Evolutionary conservation across 805 yeast genomes (phyloP), one percentile per base, ranked within the genome.

Genomic region (Ogataea kodamae): DNA sequence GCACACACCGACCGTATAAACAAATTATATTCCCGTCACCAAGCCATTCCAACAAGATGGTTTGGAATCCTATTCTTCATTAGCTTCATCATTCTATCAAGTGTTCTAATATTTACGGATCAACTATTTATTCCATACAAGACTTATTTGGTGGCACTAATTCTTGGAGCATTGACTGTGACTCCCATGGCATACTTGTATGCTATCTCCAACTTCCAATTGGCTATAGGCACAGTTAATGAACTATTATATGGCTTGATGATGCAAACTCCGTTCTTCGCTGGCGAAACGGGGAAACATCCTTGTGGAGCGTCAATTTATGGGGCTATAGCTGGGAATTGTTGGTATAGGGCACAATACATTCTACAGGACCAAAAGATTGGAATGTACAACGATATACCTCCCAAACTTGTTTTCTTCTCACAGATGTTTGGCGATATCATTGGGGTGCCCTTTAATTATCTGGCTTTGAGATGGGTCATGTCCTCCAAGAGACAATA

Each of bases 281-380:
- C 47, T 2, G 35, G 39, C 4, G 12, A 37, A 2, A 21, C 18
- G 9, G 45, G 37, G 10, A 35, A 50, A 18, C 75, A 71, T 37
- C 76, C 76, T 1, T 72, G 65, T 3, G 69, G 74, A 5, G 75
- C 74, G 4, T 52, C 68, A 1, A 60, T 69, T 3, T 72, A 68
- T 45, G 74, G 74, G 4, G 67, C 74, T 7, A 55, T 72, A n/a
- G 70, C 76, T 1, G 77, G 76, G 1, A 68, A 72, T 46, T 72
- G 74, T 2, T 69, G 74, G 74, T 69, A 69, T 39, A 45, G 76
- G 20, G 73, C 76, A 0, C 75, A 71, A 42, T 68, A 41, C 29
- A 39, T 54, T 18, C 42, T 54, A 10, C 58, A 54, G 23, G 69
- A 64, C 38, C 65, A 68, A 58, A 68, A 72, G 42, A 54, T 73